A percentile compares a stretch with the other conserved stretches of the same genome.
Evolutionary conservation across 176 grass and related monocot genomes (phyloP).

Genomic region (Pontederia paniculata): DNA sequence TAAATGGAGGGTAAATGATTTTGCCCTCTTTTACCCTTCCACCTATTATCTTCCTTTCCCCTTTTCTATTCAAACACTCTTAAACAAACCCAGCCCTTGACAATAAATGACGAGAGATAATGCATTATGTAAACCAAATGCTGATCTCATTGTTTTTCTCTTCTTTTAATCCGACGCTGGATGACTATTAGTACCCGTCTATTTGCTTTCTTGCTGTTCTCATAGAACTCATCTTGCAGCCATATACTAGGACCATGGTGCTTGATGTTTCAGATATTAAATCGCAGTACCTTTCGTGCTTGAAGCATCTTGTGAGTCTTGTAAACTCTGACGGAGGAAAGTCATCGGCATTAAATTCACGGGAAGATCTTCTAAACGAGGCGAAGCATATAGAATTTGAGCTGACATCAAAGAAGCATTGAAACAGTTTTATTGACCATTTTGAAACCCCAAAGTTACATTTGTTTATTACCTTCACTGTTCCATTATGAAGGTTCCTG

Average conservation of each 20-base stretch:
- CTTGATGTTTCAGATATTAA: conserved; percentile 21
- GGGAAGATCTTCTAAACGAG: conserved; percentile 29
- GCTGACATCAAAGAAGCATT: conserved; percentile 18
- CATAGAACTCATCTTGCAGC: conserved; percentile 13
- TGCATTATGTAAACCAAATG: too few relatives aligned
- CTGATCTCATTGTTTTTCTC: too few relatives aligned
- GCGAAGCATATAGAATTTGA: conserved; percentile 25
- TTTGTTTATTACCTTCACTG: not conserved
- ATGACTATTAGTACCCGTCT: not conserved
- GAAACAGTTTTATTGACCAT: not conserved
- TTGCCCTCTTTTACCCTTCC: too few relatives aligned
- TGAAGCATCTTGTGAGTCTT: conserved; percentile 21
- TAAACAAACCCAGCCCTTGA: too few relatives aligned
- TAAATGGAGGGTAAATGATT: too few relatives aligned
- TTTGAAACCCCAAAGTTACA: not conserved
- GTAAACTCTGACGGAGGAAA: not conserved
- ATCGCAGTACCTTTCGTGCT: conserved; percentile 25
- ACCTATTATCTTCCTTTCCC: too few relatives aligned
- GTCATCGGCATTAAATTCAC: not conserved
- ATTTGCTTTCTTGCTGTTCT: not conserved
- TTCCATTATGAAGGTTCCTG: not conserved
- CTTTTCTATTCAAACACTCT: too few relatives aligned
- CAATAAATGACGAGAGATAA: too few relatives aligned
- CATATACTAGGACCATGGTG: conserved; percentile 29
- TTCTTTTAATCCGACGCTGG: too few relatives aligned